phyloP scores from a whole-genome alignment of 1,139 yeast genomes.

The Lizanozyma gosingica region DNA sequence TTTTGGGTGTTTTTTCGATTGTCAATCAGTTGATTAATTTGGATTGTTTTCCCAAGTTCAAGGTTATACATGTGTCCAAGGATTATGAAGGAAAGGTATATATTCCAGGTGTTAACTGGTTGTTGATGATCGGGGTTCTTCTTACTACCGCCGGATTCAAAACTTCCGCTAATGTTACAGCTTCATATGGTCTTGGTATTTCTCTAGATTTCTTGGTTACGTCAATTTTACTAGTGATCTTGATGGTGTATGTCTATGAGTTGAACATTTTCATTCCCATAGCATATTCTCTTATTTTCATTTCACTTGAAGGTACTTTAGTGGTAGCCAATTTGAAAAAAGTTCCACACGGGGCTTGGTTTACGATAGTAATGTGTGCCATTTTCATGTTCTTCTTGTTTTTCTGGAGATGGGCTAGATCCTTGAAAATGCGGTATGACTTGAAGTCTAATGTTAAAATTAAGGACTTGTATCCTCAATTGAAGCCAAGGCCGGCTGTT shows the following conservation, averaged over 20 bases:
- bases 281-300: conserved; percentile 28
- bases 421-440: conserved; percentile 28
- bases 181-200: conserved; percentile 55
- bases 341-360: conserved; percentile 53
- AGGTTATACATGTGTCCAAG: conserved; percentile 35
- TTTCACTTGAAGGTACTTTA: conserved; percentile 38
- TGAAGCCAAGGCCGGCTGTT: conserved; percentile 12
- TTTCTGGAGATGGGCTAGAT: conserved; percentile 42
- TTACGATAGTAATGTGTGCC: conserved; percentile 38
- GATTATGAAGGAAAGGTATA: conserved; percentile 39
- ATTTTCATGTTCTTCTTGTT: conserved; percentile 22
- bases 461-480: conserved; percentile 17
- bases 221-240: conserved; percentile 33
- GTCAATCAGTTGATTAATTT: conserved; percentile 42
- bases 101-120: conserved; percentile 40
- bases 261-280: conserved; percentile 24
- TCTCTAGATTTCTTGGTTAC: conserved; percentile 47
- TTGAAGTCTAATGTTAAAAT: neutral
- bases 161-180: conserved; percentile 41
- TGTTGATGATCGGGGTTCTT: conserved; percentile 41
- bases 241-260: conserved; percentile 39
- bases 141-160: conserved; percentile 45
- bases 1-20: conserved; percentile 46
- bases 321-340: conserved; percentile 41
- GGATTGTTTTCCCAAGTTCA: conserved; percentile 45